A percentile compares a stretch with the other conserved stretches of the same genome.
phyloP scores from a whole-genome alignment of 345 rosid genomes.

The Syzygium jambos region DNA sequence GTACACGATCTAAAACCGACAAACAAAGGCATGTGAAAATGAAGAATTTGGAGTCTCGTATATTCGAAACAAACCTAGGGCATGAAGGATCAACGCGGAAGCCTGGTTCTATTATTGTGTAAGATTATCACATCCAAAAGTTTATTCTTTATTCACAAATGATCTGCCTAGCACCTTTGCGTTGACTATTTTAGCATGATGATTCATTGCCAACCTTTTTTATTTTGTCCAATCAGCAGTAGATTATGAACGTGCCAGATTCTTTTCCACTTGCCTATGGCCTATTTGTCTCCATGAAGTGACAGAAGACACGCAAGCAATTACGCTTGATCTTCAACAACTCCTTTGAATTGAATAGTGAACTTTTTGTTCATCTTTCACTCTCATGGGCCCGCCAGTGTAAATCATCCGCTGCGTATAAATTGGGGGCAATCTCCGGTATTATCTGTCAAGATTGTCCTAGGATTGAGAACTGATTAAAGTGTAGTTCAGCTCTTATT shows the following conservation, averaged over 20 bases:
- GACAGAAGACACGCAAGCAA: not conserved
- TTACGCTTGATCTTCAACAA: not conserved
- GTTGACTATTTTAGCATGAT: not conserved
- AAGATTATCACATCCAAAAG: too few relatives aligned
- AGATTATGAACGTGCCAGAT: not conserved
- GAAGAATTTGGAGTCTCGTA: too few relatives aligned
- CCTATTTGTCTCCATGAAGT: not conserved
- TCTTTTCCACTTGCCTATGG: not conserved
- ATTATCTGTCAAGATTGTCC: not conserved
- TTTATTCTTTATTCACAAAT: not conserved
- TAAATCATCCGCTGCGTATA: not conserved
- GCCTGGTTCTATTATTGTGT: not conserved
- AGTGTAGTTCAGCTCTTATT: not conserved
- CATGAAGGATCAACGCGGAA: not conserved
- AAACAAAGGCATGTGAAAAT: not conserved
- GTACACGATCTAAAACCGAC: not conserved
- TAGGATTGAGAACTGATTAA: not conserved
- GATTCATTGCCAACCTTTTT: not conserved
- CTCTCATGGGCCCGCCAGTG: not conserved
- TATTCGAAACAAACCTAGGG: not conserved
- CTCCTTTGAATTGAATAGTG: not conserved
- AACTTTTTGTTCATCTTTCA: not conserved
- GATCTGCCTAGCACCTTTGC: not conserved
- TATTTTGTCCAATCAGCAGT: not conserved
- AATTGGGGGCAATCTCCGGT: not conserved